A percentile compares a stretch with the other conserved stretches of the same genome.
phyloP scores from a whole-genome alignment of 257 asterid genomes.

The Salvia rosmarinus region DNA sequence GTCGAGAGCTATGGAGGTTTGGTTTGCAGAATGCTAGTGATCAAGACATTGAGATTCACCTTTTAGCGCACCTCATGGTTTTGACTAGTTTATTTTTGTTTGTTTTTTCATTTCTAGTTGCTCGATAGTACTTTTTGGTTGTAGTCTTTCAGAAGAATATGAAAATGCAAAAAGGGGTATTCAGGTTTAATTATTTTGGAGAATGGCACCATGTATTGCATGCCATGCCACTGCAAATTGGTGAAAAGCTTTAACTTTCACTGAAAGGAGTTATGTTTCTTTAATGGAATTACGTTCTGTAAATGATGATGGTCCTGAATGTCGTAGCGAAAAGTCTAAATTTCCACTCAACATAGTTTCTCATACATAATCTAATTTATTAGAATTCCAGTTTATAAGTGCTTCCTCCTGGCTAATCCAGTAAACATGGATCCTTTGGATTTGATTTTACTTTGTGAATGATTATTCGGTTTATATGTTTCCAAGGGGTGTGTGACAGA shows the following conservation, averaged over 20 bases:
- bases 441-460: conserved; percentile 24
- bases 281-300: background rate
- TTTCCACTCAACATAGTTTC: conserved; percentile 4
- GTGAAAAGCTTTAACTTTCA: conserved; percentile 1
- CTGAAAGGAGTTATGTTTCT: background rate
- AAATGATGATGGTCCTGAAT: conserved; percentile 10
- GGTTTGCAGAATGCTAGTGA: conserved; percentile 27
- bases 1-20: conserved; percentile 22
- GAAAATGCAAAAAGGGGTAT: conserved; percentile 9
- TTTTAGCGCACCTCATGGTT: conserved; percentile 12
- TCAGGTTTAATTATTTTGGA: conserved; percentile 9
- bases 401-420: conserved; percentile 17
- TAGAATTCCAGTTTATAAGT: conserved; percentile 10
- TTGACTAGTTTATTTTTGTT: background rate
- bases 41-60: conserved; percentile 25
- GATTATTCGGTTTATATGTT: conserved; percentile 14
- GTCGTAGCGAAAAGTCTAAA: background rate
- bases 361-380: conserved; percentile 15
- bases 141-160: background rate
- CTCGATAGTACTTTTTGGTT: background rate
- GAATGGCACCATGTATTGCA: conserved; percentile 2
- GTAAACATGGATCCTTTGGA: conserved; percentile 7
- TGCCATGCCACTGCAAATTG: background rate
- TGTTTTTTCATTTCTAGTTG: background rate
- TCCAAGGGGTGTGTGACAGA: conserved; percentile 13